Conservation (phyloP, 2,329 filamentous ascomycete genomes). For the Aspergillus brunneoviolaceus region DNA sequence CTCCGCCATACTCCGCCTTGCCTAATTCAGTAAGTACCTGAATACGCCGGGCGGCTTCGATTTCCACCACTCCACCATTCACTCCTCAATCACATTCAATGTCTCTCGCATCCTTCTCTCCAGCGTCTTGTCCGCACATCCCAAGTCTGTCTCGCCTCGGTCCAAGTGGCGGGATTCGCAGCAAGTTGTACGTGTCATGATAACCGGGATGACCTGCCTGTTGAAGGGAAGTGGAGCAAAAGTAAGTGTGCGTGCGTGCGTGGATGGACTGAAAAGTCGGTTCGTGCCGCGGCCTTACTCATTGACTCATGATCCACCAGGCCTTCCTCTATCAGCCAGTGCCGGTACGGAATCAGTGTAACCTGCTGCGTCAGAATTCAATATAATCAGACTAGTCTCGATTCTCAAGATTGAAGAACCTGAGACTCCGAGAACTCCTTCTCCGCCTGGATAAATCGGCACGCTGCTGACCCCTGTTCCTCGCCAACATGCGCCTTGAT, state of each 20-base stretch:
- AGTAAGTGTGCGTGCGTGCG: not conserved
- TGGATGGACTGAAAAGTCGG: not conserved
- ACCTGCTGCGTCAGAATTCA: not conserved
- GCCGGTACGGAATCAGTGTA: not conserved
- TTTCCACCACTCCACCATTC: no score
- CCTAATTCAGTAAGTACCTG: not conserved
- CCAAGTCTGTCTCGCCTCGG: no score
- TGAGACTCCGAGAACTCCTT: not conserved
- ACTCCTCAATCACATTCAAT: no score
- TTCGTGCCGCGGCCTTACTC: not conserved
- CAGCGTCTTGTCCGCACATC: no score
- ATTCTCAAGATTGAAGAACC: not conserved
- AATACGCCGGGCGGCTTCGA: no score
- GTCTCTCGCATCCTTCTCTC: no score
- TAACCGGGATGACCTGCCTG: not conserved
- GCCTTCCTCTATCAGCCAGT: not conserved
- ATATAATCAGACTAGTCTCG: not conserved
- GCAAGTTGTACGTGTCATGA: not conserved
- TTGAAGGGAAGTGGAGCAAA: not conserved
- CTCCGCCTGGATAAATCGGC: constrained; percentile 28
- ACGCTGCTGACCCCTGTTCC: constrained; percentile 8
- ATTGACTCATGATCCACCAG: not conserved
- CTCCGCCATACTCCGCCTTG: not conserved
- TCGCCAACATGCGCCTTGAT: not conserved
- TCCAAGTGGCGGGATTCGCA: not conserved